A percentile compares a stretch with the other conserved stretches of the same genome.
phyloP scores from a whole-genome alignment of 768 basidiomycete species.

The Russula sp. region DNA sequence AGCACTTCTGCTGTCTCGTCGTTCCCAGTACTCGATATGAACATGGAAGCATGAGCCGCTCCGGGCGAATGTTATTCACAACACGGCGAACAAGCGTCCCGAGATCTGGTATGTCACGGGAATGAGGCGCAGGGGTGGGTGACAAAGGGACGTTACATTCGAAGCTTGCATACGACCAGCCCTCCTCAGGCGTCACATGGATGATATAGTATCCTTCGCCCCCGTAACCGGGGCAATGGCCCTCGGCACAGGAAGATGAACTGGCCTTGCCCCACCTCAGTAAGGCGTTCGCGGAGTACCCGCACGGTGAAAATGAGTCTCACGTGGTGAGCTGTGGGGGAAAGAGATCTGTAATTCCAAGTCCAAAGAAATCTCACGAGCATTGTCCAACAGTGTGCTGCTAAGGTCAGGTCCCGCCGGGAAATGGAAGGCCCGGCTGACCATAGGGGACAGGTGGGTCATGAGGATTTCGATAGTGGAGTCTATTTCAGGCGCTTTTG shows the following conservation, averaged over 20 bases:
- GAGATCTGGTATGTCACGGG: slow-evolving; percentile 58
- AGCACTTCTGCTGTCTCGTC: slow-evolving; percentile 36
- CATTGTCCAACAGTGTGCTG: slow-evolving; percentile 42
- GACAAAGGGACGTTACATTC: slow-evolving; percentile 91
- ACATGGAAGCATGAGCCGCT: slow-evolving; percentile 76
- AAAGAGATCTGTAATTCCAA: slow-evolving; percentile 82
- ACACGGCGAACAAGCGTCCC: slow-evolving; percentile 80
- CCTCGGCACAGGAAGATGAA: slow-evolving; percentile 22
- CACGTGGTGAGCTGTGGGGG: slow-evolving; percentile 70
- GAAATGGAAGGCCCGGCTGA: slow-evolving; percentile 74
- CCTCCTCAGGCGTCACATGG: slow-evolving; percentile 96
- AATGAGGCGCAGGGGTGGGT: slow-evolving; percentile 30
- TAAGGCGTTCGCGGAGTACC: slow-evolving; percentile 92
- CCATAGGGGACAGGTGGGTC: slow-evolving; percentile 74
- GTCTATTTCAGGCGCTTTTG: slow-evolving; percentile 42
- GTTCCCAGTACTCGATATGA: slow-evolving; percentile 66
- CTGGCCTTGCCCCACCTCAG: slow-evolving; percentile 49
- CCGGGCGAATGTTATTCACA: slow-evolving; percentile 88
- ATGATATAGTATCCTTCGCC: slow-evolving; percentile 97
- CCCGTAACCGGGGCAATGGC: slow-evolving; percentile 23
- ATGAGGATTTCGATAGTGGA: slow-evolving; percentile 98
- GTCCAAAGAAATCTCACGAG: slow-evolving; percentile 52
- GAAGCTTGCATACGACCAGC: slow-evolving; percentile 98
- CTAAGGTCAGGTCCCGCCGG: slow-evolving; percentile 23
- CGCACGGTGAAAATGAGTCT: slow-evolving; percentile 93